phyloP scores from a whole-genome alignment of 75 land plant species.

The Larix kaempferi region DNA sequence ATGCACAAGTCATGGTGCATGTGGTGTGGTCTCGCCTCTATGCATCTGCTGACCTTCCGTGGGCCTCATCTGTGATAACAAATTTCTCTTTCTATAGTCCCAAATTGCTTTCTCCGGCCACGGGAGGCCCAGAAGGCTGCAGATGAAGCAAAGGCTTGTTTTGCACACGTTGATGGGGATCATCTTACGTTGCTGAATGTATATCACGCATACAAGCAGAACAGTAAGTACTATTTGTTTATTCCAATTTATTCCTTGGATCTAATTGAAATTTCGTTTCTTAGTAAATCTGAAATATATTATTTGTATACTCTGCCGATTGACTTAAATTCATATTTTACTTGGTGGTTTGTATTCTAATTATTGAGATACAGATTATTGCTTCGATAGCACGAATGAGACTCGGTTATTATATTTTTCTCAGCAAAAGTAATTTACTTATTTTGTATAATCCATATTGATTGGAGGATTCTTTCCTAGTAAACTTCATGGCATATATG shows the following conservation, averaged over 20 bases:
- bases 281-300: background rate
- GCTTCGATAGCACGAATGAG: too few species aligned
- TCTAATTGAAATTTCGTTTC: background rate
- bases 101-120: conserved; percentile 61
- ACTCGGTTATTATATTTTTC: too few species aligned
- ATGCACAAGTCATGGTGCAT: conserved; percentile 14
- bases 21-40: conserved; percentile 28
- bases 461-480: too few species aligned
- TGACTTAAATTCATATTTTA: conserved; percentile 7
- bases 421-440: too few species aligned
- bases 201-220: conserved; percentile 58
- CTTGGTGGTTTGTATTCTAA: background rate
- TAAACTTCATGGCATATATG: too few species aligned
- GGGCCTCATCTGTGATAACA: conserved; percentile 53
- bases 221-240: conserved; percentile 25
- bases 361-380: too few species aligned
- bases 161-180: conserved; percentile 58
- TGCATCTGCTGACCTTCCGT: conserved; percentile 62
- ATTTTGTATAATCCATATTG: too few species aligned
- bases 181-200: conserved; percentile 57
- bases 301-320: background rate
- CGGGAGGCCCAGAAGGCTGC: conserved; percentile 66
- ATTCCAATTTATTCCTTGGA: background rate
- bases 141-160: conserved; percentile 58
- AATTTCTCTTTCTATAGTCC: conserved; percentile 37